These are phyloP conservation scores for Lecanicillium sp. DNA, from an alignment of 2,329 filamentous ascomycete genomes.

Conservation along the genomic window DNA sequence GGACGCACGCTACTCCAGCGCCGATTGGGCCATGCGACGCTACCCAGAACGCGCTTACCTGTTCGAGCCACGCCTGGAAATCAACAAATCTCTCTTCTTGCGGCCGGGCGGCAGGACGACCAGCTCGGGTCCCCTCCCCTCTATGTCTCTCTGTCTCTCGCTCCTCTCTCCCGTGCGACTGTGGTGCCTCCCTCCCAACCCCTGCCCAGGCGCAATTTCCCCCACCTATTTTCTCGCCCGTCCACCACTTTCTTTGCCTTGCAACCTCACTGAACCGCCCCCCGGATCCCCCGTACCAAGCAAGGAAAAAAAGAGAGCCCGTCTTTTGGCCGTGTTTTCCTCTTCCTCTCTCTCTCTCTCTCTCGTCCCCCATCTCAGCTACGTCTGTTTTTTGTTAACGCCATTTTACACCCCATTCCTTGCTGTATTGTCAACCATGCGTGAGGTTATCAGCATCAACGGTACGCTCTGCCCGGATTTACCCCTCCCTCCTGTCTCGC, in stretches of 20 bases:
- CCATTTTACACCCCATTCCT: constrained; percentile 18
- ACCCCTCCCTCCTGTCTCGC: constrained; percentile 21
- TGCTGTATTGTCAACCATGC: constrained; percentile 52
- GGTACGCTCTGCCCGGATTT: constrained; percentile 50
- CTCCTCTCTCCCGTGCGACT: no score
- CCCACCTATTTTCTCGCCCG: constrained; percentile 36
- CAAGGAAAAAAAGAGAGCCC: neutral
- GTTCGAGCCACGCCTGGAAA: constrained; percentile 18
- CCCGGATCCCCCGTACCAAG: constrained; percentile 3
- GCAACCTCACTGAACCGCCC: constrained; percentile 17
- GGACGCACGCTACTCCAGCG: neutral
- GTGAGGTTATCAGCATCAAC: constrained; percentile 99
- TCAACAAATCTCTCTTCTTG: constrained; percentile 29
- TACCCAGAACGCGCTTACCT: constrained; percentile 25
- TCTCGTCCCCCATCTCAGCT: constrained; percentile 13
- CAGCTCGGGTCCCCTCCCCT: constrained; percentile 1
- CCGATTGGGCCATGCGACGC: constrained; percentile 7
- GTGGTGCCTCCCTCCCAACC: constrained; percentile 9
- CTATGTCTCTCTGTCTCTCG: constrained; percentile 4
- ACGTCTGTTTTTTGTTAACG: constrained; percentile 17
- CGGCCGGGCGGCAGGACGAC: constrained; percentile 17
- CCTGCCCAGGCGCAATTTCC: constrained; percentile 36
- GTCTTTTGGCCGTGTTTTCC: constrained; percentile 17
- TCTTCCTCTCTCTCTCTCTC: constrained; percentile 15
- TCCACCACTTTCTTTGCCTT: constrained; percentile 13